Percentiles rank a stretch among this genome's conserved stretches.
phyloP scores from a whole-genome alignment of 1,284 basidiomycete species.

The Pseudozyma sp. region DNA sequence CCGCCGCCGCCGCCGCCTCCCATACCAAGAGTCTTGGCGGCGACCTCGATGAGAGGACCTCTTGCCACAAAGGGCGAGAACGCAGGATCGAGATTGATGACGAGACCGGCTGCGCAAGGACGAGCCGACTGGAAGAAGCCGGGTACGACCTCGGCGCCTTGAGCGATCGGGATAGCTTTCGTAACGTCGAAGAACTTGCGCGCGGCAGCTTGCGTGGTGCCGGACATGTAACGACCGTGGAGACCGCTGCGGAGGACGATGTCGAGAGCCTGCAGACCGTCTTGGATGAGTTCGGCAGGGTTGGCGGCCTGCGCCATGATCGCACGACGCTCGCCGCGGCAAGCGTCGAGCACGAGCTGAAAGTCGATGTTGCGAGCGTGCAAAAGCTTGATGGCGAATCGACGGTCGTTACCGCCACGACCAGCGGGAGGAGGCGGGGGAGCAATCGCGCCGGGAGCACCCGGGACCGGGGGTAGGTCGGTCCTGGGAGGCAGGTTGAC shows the following conservation, averaged over 20 bases:
- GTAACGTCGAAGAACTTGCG: conserved; percentile 53
- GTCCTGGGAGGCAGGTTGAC: conserved; percentile 34
- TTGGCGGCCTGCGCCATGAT: conserved; percentile 40
- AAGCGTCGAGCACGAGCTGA: conserved; percentile 25
- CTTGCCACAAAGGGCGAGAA: conserved; percentile 50
- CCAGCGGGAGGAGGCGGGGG: conserved; percentile 15
- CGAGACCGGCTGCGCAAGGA: conserved; percentile 47
- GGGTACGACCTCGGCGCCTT: conserved; percentile 52
- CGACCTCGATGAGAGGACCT: conserved; percentile 47
- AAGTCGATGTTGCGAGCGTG: conserved; percentile 35
- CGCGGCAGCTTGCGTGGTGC: conserved; percentile 31
- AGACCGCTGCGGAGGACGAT: conserved; percentile 28
- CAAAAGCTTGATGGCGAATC: conserved; percentile 40
- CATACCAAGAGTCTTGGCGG: conserved; percentile 37
- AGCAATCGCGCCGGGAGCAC: conserved; percentile 17
- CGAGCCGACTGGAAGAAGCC: conserved; percentile 59
- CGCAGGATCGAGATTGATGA: conserved; percentile 60
- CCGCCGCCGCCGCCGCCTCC: conserved; percentile 42
- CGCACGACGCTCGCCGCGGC: conserved; percentile 33
- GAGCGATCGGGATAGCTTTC: conserved; percentile 32
- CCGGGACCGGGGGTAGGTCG: conserved; percentile 18
- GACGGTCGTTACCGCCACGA: conserved; percentile 11
- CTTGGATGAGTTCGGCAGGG: conserved; percentile 29
- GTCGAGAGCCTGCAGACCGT: conserved; percentile 48
- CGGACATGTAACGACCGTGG: conserved; percentile 23